Conservation (phyloP, 805 yeast species). For the Saccharomyces jurei region DNA sequence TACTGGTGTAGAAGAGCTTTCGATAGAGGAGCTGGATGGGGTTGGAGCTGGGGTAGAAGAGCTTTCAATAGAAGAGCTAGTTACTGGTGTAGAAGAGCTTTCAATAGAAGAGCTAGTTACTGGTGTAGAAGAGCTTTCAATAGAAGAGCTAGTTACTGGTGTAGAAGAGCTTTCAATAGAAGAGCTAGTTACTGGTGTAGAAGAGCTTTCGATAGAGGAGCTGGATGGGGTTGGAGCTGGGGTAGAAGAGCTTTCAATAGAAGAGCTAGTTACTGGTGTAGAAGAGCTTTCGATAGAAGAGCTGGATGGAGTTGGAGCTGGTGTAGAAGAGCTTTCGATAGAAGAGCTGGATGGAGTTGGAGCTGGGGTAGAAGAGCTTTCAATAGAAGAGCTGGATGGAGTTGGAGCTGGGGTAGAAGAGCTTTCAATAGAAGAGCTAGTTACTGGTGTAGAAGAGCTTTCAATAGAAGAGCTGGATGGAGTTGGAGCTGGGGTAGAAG, state of each 20-base stretch:
- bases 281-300: background rate
- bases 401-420: background rate
- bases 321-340: background rate
- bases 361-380: background rate
- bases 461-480: background rate
- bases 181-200: background rate
- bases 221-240: background rate
- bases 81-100: background rate
- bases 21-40: background rate
- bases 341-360: background rate
- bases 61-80: background rate
- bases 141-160: background rate
- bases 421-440: background rate
- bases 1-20: background rate
- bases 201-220: background rate
- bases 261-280: background rate
- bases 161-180: background rate
- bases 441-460: background rate
- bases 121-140: background rate
- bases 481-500: background rate
- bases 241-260: background rate
- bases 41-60: background rate
- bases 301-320: background rate
- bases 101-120: background rate
- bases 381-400: background rate